phyloP scores from a whole-genome alignment of 2,329 filamentous ascomycete genomes.

The Akanthomyces lecanii region DNA sequence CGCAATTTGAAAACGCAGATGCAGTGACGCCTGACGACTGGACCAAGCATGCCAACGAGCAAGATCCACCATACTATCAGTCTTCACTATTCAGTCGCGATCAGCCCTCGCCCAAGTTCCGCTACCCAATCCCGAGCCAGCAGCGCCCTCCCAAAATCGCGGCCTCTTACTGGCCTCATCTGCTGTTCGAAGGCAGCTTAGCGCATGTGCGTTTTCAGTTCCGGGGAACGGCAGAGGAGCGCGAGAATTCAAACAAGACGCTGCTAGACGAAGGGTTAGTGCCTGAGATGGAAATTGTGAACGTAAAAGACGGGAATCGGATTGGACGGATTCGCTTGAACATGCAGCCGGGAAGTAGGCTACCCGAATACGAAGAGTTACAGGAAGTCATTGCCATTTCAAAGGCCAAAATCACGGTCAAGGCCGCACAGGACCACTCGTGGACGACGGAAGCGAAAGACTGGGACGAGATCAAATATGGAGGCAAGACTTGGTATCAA shows the following conservation, averaged over 20 bases:
- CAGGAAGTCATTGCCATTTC: constrained; percentile 17
- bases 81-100: constrained; percentile 5
- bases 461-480: neutral
- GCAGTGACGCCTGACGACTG: constrained; percentile 7
- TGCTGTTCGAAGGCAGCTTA: constrained; percentile 14
- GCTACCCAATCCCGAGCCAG: constrained; percentile 13
- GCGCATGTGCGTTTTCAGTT: constrained; percentile 8
- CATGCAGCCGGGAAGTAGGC: neutral
- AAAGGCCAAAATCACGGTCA: neutral
- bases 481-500: neutral
- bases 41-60: constrained; percentile 11
- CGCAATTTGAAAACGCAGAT: constrained; percentile 11
- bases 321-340: constrained; percentile 13
- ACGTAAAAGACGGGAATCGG: neutral
- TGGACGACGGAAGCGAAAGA: constrained; percentile 1
- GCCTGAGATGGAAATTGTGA: constrained; percentile 15
- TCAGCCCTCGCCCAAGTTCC: constrained; percentile 2
- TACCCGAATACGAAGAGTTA: neutral
- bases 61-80: constrained; percentile 12
- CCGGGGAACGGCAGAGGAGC: neutral
- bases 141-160: neutral
- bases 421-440: neutral
- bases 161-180: neutral
- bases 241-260: neutral
- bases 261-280: neutral